phyloP scores from a whole-genome alignment of 1,284 basidiomycete species.

The Marasmius sp. region DNA sequence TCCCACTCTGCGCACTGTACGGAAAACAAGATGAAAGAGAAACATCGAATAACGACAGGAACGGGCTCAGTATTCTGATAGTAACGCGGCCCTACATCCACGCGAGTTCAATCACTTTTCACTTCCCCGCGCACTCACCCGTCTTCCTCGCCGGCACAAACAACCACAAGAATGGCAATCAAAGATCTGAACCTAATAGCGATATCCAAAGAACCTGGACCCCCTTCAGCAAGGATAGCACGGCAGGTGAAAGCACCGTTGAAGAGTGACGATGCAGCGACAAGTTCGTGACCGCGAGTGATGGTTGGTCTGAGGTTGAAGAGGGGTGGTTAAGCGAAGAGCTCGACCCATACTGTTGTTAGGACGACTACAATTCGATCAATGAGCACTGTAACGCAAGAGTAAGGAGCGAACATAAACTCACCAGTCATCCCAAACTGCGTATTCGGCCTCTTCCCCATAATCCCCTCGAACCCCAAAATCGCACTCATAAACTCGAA shows the following conservation, averaged over 20 bases:
- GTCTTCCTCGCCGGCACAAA: conserved; percentile 41
- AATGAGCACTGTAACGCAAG: neutral
- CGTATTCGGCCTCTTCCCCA: conserved; percentile 62
- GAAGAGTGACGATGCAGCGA: conserved; percentile 56
- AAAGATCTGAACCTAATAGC: conserved; percentile 53
- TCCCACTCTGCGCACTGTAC: no score
- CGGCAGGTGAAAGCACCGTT: conserved; percentile 63
- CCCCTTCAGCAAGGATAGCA: conserved; percentile 51
- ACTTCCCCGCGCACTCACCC: no score
- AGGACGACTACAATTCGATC: conserved; percentile 44
- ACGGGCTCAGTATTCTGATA: no score
- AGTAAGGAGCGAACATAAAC: neutral
- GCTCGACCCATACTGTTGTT: conserved; percentile 73
- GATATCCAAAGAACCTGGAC: conserved; percentile 54
- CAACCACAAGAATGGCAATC: conserved; percentile 55
- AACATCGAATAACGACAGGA: no score
- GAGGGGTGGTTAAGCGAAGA: conserved; percentile 64
- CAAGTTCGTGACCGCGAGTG: conserved; percentile 58
- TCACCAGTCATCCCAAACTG: conserved; percentile 55
- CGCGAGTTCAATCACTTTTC: no score
- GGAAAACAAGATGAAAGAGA: no score
- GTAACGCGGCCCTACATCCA: no score
- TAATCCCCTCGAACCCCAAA: conserved; percentile 65
- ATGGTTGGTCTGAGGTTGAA: conserved; percentile 42
- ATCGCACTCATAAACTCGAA: conserved; percentile 63